Conservation (phyloP, 2,329 filamentous ascomycete species). For the Scleromitrula shiraiana region DNA sequence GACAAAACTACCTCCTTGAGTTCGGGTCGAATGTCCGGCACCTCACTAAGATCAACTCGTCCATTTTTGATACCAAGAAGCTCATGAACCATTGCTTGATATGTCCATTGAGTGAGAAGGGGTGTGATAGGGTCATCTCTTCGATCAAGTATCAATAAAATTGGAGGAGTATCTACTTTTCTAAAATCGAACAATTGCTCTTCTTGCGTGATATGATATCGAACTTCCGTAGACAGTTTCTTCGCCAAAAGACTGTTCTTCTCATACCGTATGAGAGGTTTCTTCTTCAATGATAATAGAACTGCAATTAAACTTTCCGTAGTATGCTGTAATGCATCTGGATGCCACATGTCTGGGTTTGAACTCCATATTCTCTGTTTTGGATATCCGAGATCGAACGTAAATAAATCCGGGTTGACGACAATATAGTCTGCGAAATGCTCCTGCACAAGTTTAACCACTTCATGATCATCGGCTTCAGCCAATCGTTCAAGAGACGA, state of each 20-base stretch:
- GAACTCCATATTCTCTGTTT: constrained; percentile 72
- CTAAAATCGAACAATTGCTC: constrained; percentile 95
- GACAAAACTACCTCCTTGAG: constrained; percentile 91
- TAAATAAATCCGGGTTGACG: constrained; percentile 89
- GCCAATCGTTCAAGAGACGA: constrained; percentile 88
- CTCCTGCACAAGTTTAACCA: constrained; percentile 89
- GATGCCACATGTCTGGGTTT: constrained; percentile 81
- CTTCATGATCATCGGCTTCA: constrained; percentile 95
- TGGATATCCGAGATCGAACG: constrained; percentile 65
- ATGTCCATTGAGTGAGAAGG: constrained; percentile 94
- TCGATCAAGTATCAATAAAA: constrained; percentile 82
- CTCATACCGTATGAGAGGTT: constrained; percentile 86
- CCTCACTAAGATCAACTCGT: constrained; percentile 77
- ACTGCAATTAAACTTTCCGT: constrained; percentile 82
- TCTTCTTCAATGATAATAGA: constrained; percentile 88
- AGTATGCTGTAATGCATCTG: constrained; percentile 76
- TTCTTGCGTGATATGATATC: constrained; percentile 90
- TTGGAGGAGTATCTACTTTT: constrained; percentile 87
- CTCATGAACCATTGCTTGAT: constrained; percentile 99
- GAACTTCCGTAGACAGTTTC: constrained; percentile 86
- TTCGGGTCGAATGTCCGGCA: constrained; percentile 78
- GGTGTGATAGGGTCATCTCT: constrained; percentile 93
- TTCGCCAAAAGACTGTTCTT: constrained; percentile 85
- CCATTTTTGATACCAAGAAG: constrained; percentile 89
- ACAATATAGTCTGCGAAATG: constrained; percentile 95